These are phyloP conservation scores for Epichloe brachyelytri DNA, from an alignment of 2,329 filamentous ascomycete species.

Conservation along the genomic window DNA sequence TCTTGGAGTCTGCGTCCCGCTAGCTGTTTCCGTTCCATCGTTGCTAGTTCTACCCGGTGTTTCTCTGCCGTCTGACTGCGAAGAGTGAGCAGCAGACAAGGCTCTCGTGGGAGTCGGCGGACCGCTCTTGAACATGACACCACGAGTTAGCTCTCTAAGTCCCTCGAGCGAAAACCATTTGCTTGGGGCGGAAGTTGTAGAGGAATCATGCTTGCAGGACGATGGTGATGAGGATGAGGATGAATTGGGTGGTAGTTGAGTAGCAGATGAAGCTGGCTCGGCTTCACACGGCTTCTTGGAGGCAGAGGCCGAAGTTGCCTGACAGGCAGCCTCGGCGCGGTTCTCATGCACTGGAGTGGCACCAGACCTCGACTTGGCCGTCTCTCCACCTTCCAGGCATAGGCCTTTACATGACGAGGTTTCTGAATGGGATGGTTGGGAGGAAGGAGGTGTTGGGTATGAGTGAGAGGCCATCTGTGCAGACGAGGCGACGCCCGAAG, in stretches of 20 bases:
- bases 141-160: constrained; percentile 82
- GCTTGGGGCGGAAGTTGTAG: constrained; percentile 25
- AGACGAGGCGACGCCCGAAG: constrained; percentile 12
- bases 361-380: constrained; percentile 8
- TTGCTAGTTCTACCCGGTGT: constrained; percentile 26
- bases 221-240: constrained; percentile 14
- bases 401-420: constrained; percentile 18
- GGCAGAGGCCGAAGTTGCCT: background rate
- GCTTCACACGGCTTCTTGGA: background rate
- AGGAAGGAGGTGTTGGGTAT: constrained; percentile 47
- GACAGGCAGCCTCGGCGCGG: background rate
- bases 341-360: background rate
- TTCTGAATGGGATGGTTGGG: constrained; percentile 29
- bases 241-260: background rate
- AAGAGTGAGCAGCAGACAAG: constrained; percentile 51
- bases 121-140: constrained; percentile 67
- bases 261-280: constrained; percentile 1
- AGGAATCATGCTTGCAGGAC: constrained; percentile 32
- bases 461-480: constrained; percentile 17
- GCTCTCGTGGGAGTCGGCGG: constrained; percentile 82
- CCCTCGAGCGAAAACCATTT: constrained; percentile 53
- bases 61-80: constrained; percentile 32
- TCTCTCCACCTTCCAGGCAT: constrained; percentile 13
- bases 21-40: constrained; percentile 28
- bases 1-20: constrained; percentile 40